A percentile compares a stretch with the other conserved stretches of the same genome.
phyloP scores from a whole-genome alignment of 2,329 filamentous ascomycete species.

The Tolypocladium endophyticum region DNA sequence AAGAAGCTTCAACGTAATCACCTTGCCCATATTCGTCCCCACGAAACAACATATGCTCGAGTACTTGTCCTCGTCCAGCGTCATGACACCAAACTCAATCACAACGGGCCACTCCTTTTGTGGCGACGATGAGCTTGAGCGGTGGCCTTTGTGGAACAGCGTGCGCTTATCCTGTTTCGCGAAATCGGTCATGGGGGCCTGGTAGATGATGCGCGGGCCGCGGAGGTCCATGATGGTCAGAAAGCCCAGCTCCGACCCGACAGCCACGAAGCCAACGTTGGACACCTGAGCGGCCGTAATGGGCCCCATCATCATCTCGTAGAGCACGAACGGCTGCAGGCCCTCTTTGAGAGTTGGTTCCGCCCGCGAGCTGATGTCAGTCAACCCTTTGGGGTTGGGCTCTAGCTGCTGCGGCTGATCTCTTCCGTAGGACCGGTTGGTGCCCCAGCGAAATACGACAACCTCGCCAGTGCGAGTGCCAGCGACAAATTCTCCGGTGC shows the following conservation, averaged over 20 bases:
- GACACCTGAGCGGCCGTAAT: slow-evolving; percentile 73
- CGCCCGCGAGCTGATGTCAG: slow-evolving; percentile 61
- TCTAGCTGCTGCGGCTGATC: slow-evolving; percentile 41
- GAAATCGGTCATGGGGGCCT: slow-evolving; percentile 61
- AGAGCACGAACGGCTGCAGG: slow-evolving; percentile 66
- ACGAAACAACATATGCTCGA: slow-evolving; percentile 91
- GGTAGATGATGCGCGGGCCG: slow-evolving; percentile 75
- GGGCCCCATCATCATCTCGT: slow-evolving; percentile 74
- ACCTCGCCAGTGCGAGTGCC: slow-evolving; percentile 78
- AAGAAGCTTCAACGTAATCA: slow-evolving; percentile 84
- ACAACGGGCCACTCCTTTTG: slow-evolving; percentile 64
- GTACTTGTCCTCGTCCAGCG: slow-evolving; percentile 84
- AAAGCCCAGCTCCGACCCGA: slow-evolving; percentile 73
- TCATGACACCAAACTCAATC: slow-evolving; percentile 90
- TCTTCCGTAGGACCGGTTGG: slow-evolving; percentile 61
- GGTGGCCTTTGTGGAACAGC: slow-evolving; percentile 52
- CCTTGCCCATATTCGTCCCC: slow-evolving; percentile 73
- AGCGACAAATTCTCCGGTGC: slow-evolving; percentile 73
- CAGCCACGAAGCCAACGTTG: slow-evolving; percentile 86
- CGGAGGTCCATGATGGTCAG: slow-evolving; percentile 79
- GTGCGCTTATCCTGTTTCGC: slow-evolving; percentile 64
- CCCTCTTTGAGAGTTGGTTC: slow-evolving; percentile 70
- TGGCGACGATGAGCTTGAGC: slow-evolving; percentile 21
- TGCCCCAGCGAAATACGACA: slow-evolving; percentile 78
- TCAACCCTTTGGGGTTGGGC: slow-evolving; percentile 58